Evolutionary conservation across 371 early-diverging fungal genomes (phyloP).

Genomic region (Mortierella sp.): DNA sequence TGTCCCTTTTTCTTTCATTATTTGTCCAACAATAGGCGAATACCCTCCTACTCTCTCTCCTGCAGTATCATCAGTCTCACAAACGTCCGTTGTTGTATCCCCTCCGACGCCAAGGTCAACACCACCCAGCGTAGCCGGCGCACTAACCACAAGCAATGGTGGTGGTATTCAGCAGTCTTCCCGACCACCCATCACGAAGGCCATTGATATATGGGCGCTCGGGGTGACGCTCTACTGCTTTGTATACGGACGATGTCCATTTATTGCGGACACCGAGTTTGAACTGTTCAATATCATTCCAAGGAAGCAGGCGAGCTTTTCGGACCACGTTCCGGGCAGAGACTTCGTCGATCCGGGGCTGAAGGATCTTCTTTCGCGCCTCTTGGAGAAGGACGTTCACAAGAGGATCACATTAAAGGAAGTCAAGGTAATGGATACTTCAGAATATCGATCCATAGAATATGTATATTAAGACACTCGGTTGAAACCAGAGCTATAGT

Average conservation of each 20-base stretch:
- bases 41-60: constrained; percentile 29
- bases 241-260: constrained; percentile 96
- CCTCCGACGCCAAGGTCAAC: constrained; percentile 23
- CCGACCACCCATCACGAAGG: constrained; percentile 76
- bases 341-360: constrained; percentile 41
- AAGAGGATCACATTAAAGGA: constrained; percentile 86
- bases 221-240: constrained; percentile 99
- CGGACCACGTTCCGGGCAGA: constrained; percentile 56
- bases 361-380: constrained; percentile 73
- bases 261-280: constrained; percentile 94
- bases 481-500: neutral
- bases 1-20: neutral
- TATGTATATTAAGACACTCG: neutral
- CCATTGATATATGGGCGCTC: constrained; percentile 98
- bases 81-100: constrained; percentile 32
- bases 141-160: constrained; percentile 3
- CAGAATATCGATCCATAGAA: neutral
- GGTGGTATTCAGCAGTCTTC: constrained; percentile 6
- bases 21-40: constrained; percentile 28
- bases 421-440: constrained; percentile 70
- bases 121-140: constrained; percentile 16
- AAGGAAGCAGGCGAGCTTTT: constrained; percentile 68
- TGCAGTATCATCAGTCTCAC: constrained; percentile 24
- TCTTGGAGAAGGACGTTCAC: constrained; percentile 90
- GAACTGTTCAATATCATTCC: constrained; percentile 95